phyloP scores from a whole-genome alignment of 2,329 filamentous ascomycete species.

The Fragosphaeria purpurea region DNA sequence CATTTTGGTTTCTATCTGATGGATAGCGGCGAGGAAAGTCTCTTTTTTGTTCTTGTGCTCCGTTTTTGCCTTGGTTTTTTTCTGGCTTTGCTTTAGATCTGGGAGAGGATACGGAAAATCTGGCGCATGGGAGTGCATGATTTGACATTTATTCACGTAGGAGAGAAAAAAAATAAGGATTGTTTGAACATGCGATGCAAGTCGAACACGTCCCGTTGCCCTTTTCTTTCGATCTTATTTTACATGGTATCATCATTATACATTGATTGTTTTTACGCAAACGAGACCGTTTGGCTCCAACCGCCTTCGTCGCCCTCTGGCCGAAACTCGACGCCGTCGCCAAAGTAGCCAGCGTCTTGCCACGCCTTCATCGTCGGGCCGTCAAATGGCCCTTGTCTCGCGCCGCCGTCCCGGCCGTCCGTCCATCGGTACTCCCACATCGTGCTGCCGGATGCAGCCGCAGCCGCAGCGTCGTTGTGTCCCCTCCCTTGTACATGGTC shows the following conservation, averaged over 20 bases:
- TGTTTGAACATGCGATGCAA: too few relatives aligned
- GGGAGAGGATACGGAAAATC: not conserved
- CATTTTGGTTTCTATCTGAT: conserved; percentile 1
- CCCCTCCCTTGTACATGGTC: too few relatives aligned
- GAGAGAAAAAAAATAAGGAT: too few relatives aligned
- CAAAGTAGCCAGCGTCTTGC: conserved; percentile 85
- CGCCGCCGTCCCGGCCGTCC: conserved; percentile 71
- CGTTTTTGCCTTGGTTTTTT: not conserved
- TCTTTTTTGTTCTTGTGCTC: conserved; percentile 2
- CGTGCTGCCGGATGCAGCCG: not conserved
- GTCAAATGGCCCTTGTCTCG: conserved; percentile 81
- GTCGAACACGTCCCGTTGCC: too few relatives aligned
- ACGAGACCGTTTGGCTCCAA: conserved; percentile 39
- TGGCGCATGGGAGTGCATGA: conserved; percentile 1
- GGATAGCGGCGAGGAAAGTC: conserved; percentile 6
- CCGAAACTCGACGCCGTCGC: conserved; percentile 71
- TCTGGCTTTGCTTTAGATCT: not conserved
- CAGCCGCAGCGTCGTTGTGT: conserved; percentile 4
- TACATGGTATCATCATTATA: too few relatives aligned
- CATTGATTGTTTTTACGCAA: conserved; percentile 6
- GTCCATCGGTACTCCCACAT: conserved; percentile 93
- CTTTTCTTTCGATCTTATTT: too few relatives aligned
- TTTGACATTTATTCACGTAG: too few relatives aligned
- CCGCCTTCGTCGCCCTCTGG: conserved; percentile 41
- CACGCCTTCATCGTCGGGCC: conserved; percentile 77